phyloP scores from a whole-genome alignment of 495 filamentous ascomycete species.

The Aspergillus conjunctus region DNA sequence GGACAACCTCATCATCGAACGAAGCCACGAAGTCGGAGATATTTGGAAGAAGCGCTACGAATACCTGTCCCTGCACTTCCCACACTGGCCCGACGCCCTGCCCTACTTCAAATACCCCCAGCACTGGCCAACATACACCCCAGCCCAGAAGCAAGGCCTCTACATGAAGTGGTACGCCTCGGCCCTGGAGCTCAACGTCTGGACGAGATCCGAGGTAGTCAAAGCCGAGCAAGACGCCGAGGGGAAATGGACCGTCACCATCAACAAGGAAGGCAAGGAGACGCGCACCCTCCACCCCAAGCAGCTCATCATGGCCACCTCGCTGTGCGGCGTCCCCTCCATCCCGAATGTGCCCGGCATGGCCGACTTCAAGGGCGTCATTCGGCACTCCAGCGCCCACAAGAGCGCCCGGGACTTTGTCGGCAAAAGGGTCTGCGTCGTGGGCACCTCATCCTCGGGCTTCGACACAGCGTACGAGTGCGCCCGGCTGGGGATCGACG shows the following conservation, averaged over 20 bases:
- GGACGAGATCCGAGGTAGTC: conserved; percentile 54
- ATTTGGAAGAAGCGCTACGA: conserved; percentile 65
- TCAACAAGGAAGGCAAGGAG: conserved; percentile 48
- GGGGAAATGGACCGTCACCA: conserved; percentile 56
- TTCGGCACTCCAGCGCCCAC: conserved; percentile 11
- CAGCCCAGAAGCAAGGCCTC: conserved; percentile 69
- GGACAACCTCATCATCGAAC: conserved; percentile 61
- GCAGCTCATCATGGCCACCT: conserved; percentile 42
- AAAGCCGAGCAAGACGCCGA: conserved; percentile 47
- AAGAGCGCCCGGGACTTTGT: conserved; percentile 8
- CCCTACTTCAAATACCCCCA: conserved; percentile 66
- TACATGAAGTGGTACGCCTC: conserved; percentile 69
- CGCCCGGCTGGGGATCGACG: conserved; percentile 7
- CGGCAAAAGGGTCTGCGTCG: conserved; percentile 11
- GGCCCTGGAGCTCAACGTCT: conserved; percentile 67
- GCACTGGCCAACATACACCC: conserved; percentile 62
- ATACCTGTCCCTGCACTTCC: conserved; percentile 62
- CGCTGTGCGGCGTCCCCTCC: conserved; percentile 31
- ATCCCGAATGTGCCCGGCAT: conserved; percentile 6
- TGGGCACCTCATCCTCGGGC: conserved; percentile 10
- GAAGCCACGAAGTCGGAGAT: conserved; percentile 61
- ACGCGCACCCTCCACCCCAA: conserved; percentile 41
- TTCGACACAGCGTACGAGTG: conserved; percentile 13
- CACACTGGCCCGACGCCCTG: conserved; percentile 67
- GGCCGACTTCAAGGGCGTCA: conserved; percentile 6